Base-by-base conservation (phyloP, 306 rosid genomes). In the Pyrus communis region DNA sequence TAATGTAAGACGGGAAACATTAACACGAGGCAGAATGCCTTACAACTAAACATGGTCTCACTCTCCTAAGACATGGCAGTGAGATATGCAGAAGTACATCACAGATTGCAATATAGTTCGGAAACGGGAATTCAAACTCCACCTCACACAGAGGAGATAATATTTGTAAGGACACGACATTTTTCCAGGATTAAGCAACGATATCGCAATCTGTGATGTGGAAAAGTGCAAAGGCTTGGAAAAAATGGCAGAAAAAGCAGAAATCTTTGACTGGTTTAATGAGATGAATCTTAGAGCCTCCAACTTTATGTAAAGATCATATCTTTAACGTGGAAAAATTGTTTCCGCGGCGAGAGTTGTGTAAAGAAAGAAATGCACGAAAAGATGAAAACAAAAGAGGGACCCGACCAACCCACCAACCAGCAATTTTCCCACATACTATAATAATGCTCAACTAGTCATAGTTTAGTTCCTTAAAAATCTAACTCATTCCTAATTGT, bases 241-340 rank as follows among this genome's bases (percentile, higher is more conserved):
- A 79, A 49, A 80, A 66, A 22, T 22, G 33, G 49, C 35, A 55
- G 51, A 33, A 83, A 81, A 81, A 78, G 81, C 59, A 79, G 61
- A 75, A 80, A 55, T 75, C 59, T 60, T 60, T 38, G 74, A 82
- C 54, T 2, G 4, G 69, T 25, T 63, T 45, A 69, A 15, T 11
- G 2, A 42, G 75, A 79, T 67, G 71, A 83, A 31, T 31, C 35
- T 71, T 46, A 66, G 67, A 71, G 67, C 23, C 61, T 77, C 71
- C 79, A 76, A 66, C 86, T 79, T 87, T 73, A 63, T 27, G 77
- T 33, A 62, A 49, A 54, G 57, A 71, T 68, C 76, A 67, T 71
- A 69, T 84, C 81, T 64, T 72, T 79, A 77, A 27, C 77, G 81
- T 80, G 81, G 65, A 69, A 58, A 58, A 46, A 78, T 71, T 69